Conservation (phyloP, 306 rosid genomes). For the Fagus crenata region DNA sequence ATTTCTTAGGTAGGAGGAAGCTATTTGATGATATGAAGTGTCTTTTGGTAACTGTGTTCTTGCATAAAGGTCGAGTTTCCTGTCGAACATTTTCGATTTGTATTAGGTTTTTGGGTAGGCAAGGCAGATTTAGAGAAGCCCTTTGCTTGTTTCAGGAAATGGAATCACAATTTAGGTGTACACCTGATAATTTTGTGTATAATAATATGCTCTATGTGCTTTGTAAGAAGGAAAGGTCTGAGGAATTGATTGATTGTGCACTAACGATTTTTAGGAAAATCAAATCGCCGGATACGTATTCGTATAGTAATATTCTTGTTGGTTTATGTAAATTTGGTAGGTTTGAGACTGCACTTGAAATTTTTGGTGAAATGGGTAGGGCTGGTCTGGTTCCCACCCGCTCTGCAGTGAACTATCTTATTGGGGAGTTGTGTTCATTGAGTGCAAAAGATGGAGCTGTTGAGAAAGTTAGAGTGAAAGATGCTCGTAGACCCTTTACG, state of each 20-base stretch:
- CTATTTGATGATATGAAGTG: conserved; percentile 74
- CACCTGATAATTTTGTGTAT: conserved; percentile 62
- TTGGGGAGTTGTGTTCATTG: conserved; percentile 59
- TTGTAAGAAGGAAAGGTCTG: conserved; percentile 63
- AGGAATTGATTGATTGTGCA: conserved; percentile 55
- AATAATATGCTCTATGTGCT: conserved; percentile 71
- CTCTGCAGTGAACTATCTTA: conserved; percentile 56
- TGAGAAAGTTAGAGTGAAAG: conserved; percentile 50
- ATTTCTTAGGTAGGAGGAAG: conserved; percentile 73
- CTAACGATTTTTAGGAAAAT: conserved; percentile 48
- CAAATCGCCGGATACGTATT: conserved; percentile 59
- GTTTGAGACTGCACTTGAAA: conserved; percentile 51
- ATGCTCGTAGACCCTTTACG: conserved; percentile 47
- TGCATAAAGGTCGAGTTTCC: conserved; percentile 48
- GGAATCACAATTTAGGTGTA: conserved; percentile 54
- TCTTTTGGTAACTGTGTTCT: conserved; percentile 51
- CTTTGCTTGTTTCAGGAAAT: conserved; percentile 60
- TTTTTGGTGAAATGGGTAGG: conserved; percentile 52
- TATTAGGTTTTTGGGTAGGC: conserved; percentile 69
- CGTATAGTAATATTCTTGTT: conserved; percentile 64
- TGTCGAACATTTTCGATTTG: conserved; percentile 55
- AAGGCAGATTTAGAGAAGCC: conserved; percentile 61
- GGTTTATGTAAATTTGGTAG: conserved; percentile 68
- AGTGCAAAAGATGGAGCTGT: conserved; percentile 63
- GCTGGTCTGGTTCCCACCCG: conserved; percentile 64